phyloP scores from a whole-genome alignment of 768 basidiomycete genomes.

The Pseudohyphozyma bogoriensis region DNA sequence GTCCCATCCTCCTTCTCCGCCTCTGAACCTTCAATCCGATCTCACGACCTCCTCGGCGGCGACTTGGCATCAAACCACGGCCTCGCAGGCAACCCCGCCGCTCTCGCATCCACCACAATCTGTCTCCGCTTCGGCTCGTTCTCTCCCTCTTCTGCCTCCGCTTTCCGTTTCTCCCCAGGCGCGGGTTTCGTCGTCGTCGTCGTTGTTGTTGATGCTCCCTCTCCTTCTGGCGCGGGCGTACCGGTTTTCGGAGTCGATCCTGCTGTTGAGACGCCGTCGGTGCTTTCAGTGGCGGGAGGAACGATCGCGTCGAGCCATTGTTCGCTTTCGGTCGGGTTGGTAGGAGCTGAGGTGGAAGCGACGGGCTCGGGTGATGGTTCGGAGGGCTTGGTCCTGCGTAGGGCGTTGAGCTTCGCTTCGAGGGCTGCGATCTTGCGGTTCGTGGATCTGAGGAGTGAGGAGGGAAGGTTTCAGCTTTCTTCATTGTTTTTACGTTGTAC shows the following conservation, averaged over 20 bases:
- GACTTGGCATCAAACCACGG: constrained; percentile 11
- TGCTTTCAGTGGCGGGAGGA: neutral
- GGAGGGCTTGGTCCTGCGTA: constrained; percentile 35
- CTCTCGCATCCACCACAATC: neutral
- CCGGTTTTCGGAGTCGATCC: neutral
- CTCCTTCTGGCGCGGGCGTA: neutral
- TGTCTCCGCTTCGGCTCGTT: neutral
- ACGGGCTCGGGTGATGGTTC: neutral
- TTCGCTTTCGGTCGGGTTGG: neutral
- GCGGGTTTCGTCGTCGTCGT: neutral
- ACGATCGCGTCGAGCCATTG: neutral
- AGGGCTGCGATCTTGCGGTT: constrained; percentile 83
- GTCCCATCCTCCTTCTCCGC: neutral
- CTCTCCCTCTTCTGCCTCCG: neutral
- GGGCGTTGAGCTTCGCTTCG: constrained; percentile 84
- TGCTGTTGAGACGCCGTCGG: neutral
- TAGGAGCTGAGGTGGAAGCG: neutral
- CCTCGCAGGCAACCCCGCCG: constrained; percentile 4
- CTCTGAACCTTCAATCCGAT: neutral
- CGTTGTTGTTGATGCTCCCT: neutral
- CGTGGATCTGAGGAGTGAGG: constrained; percentile 46
- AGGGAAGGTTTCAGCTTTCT: neutral
- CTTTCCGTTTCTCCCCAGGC: neutral
- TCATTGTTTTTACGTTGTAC: no score
- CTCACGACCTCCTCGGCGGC: constrained; percentile 2